Conservation (phyloP, 2,329 filamentous ascomycete genomes). For the Aspergillus tanneri region DNA sequence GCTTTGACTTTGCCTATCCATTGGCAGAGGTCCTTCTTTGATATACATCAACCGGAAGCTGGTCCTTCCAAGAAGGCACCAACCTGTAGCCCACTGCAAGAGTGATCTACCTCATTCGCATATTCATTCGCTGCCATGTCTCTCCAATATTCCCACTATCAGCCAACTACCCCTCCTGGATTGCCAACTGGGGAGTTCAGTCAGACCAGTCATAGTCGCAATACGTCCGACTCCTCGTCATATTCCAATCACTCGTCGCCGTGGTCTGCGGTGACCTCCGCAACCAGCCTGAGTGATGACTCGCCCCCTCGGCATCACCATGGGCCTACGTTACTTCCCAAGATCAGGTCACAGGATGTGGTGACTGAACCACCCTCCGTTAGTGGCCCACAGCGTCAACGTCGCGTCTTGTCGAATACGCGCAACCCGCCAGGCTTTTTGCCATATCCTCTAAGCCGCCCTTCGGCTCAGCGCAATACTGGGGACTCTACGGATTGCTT, state of each 20-base stretch:
- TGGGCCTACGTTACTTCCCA: constrained; percentile 72
- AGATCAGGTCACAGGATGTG: constrained; percentile 83
- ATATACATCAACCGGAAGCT: constrained; percentile 25
- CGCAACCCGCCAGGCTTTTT: constrained; percentile 52
- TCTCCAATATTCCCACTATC: constrained; percentile 43
- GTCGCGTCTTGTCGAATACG: constrained; percentile 54
- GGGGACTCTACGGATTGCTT: constrained; percentile 48
- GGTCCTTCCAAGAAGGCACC: constrained; percentile 20
- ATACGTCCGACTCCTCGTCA: constrained; percentile 64
- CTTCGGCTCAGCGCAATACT: constrained; percentile 46
- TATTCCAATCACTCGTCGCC: constrained; percentile 67
- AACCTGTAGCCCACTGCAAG: constrained; percentile 1
- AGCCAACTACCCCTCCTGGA: constrained; percentile 47
- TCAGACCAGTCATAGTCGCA: constrained; percentile 55
- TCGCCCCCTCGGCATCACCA: constrained; percentile 72
- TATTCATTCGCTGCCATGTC: constrained; percentile 36
- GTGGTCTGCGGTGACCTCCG: constrained; percentile 66
- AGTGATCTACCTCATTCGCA: neutral
- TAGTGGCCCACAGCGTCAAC: constrained; percentile 56
- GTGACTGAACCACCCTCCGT: constrained; percentile 61
- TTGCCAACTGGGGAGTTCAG: constrained; percentile 34
- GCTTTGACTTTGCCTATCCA: constrained; percentile 16
- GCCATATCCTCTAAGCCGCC: constrained; percentile 50
- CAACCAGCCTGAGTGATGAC: constrained; percentile 68
- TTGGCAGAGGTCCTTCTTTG: constrained; percentile 14